These are phyloP conservation scores for Neonectria ditissima DNA, from an alignment of 2,329 filamentous ascomycete species.

Conservation along the genomic window DNA sequence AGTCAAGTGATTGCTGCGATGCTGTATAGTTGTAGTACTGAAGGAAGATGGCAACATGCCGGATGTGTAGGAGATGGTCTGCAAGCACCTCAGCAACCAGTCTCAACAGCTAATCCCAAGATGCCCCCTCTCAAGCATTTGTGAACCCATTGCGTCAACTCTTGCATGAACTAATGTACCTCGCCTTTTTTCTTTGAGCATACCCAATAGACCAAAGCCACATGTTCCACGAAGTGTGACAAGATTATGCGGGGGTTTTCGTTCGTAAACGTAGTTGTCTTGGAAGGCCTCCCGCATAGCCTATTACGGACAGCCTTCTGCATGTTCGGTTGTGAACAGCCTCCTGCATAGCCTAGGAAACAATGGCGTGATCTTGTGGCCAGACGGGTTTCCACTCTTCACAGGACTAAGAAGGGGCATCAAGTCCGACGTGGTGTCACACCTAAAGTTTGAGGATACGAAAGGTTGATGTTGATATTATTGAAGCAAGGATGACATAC, in stretches of 20 bases:
- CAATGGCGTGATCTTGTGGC: neutral
- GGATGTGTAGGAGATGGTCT: neutral
- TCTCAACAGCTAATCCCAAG: neutral
- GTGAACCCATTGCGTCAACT: conserved; percentile 1
- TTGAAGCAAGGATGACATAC: no score
- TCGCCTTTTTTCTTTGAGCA: no score
- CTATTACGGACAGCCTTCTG: neutral
- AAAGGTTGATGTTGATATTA: no score
- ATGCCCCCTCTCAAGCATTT: conserved; percentile 23
- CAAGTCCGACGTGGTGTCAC: neutral
- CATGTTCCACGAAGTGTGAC: neutral
- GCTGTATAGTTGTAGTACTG: no score
- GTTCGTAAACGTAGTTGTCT: neutral
- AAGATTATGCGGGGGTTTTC: neutral
- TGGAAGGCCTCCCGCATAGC: conserved; percentile 5
- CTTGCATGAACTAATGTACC: no score
- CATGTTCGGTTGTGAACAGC: no score
- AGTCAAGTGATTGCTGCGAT: no score
- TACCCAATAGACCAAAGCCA: neutral
- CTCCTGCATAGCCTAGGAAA: neutral
- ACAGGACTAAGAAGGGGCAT: neutral
- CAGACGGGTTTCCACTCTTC: no score
- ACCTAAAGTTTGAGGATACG: neutral
- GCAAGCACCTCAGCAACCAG: neutral
- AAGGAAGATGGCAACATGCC: neutral